phyloP scores from a whole-genome alignment of 2,329 filamentous ascomycete species.

The Colletotrichum acutatum region DNA sequence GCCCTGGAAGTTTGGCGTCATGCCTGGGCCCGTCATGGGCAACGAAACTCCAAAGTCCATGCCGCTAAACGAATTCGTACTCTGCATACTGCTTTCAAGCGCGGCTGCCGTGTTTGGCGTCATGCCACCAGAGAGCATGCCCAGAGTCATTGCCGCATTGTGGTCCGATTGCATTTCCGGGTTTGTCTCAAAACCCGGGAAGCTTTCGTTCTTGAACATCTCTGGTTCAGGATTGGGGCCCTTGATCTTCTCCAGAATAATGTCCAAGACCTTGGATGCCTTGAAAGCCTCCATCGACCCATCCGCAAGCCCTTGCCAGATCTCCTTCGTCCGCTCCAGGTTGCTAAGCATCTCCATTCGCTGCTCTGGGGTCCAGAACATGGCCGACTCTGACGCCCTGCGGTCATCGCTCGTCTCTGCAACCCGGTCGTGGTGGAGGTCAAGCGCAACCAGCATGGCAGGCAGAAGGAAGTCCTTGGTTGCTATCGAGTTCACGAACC shows the following conservation, averaged over 20 bases:
- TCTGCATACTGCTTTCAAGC: conserved; percentile 46
- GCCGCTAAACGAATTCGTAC: conserved; percentile 54
- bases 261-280: conserved; percentile 80
- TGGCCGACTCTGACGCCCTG: conserved; percentile 55
- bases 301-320: conserved; percentile 84
- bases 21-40: conserved; percentile 43
- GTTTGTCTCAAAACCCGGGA: conserved; percentile 39
- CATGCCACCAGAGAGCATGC: conserved; percentile 53
- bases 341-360: conserved; percentile 80
- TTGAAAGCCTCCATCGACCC: conserved; percentile 92
- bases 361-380: conserved; percentile 68
- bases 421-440: conserved; percentile 78
- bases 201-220: conserved; percentile 39
- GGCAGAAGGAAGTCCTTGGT: conserved; percentile 89
- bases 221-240: conserved; percentile 48
- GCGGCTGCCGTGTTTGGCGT: conserved; percentile 44
- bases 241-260: conserved; percentile 85
- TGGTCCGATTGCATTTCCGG: conserved; percentile 49
- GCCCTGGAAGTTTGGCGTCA: conserved; percentile 50
- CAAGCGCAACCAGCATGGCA: conserved; percentile 84
- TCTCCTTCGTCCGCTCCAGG: conserved; percentile 77
- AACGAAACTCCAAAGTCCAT: conserved; percentile 55
- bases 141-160: conserved; percentile 53
- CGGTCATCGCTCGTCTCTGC: conserved; percentile 54
- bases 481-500: conserved; percentile 82